These are phyloP conservation scores for Alternaria sp. DNA, from an alignment of 2,329 filamentous ascomycete genomes.

Conservation along the genomic window DNA sequence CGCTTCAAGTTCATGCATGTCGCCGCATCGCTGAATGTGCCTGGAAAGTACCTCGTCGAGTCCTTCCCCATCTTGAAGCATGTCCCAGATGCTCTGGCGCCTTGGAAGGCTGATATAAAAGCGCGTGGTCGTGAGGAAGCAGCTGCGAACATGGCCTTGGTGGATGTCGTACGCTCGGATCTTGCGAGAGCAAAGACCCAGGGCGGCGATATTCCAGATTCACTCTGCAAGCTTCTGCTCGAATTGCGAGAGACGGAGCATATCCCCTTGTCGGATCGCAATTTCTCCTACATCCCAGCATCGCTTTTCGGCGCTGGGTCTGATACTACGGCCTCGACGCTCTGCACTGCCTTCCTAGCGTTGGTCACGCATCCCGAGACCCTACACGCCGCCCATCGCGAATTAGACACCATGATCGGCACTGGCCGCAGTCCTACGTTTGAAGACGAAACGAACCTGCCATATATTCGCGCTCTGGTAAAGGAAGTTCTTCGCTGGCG, in stretches of 20 bases:
- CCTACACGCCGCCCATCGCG: conserved; percentile 55
- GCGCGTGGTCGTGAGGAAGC: conserved; percentile 51
- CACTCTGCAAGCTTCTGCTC: conserved; percentile 56
- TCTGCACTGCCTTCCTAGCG: conserved; percentile 61
- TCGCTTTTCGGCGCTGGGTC: conserved; percentile 60
- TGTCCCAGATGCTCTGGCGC: conserved; percentile 56
- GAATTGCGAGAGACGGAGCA: conserved; percentile 53
- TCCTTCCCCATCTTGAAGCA: conserved; percentile 56
- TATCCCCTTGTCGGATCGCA: conserved; percentile 52
- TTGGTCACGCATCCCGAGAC: conserved; percentile 58
- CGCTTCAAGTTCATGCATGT: conserved; percentile 61
- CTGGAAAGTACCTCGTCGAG: conserved; percentile 58
- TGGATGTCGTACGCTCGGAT: conserved; percentile 54
- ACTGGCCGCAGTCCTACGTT: conserved; percentile 44
- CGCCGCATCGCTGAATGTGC: conserved; percentile 58
- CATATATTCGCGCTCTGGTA: conserved; percentile 52
- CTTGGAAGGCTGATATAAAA: conserved; percentile 59
- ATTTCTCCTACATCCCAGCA: conserved; percentile 57
- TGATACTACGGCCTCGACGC: conserved; percentile 60
- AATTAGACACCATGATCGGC: conserved; percentile 51
- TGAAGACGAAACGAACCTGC: conserved; percentile 49
- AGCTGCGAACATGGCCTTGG: conserved; percentile 54
- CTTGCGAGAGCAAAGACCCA: conserved; percentile 48
- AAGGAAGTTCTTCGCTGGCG: conserved; percentile 51
- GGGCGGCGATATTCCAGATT: conserved; percentile 51